Conservation (phyloP, 495 filamentous ascomycete genomes). For the Hypoxylon fragiforme region DNA sequence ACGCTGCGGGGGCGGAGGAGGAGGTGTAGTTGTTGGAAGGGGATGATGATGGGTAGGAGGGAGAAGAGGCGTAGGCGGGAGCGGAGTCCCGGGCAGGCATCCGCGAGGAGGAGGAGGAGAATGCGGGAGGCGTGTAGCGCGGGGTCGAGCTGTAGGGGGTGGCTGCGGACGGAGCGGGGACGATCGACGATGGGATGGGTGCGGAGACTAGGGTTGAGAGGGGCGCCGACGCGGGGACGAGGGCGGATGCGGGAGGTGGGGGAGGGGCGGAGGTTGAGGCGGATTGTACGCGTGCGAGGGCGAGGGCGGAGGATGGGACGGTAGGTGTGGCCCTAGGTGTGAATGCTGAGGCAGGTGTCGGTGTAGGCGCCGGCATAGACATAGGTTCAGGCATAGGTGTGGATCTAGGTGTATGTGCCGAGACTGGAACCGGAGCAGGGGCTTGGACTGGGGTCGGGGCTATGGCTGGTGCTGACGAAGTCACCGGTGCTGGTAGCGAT, state of each 20-base stretch:
- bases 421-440: too few relatives aligned
- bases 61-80: background rate
- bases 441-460: too few relatives aligned
- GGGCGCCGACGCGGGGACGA: background rate
- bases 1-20: background rate
- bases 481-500: too few relatives aligned
- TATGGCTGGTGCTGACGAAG: too few relatives aligned
- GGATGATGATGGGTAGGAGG: too few relatives aligned
- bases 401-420: background rate
- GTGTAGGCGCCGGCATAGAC: background rate
- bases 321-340: background rate
- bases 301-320: background rate
- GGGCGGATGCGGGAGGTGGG: background rate
- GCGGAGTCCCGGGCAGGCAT: too few relatives aligned
- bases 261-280: background rate
- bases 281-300: background rate
- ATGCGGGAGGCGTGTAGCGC: too few relatives aligned
- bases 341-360: background rate
- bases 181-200: background rate
- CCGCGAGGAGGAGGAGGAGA: background rate
- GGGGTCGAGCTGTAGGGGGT: background rate
- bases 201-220: background rate
- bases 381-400: background rate
- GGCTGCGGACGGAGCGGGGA: background rate
- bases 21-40: too few relatives aligned